Base-by-base conservation (phyloP, 225 moss, liverwort and hornwort genomes). In the Anthoceros angustus region DNA sequence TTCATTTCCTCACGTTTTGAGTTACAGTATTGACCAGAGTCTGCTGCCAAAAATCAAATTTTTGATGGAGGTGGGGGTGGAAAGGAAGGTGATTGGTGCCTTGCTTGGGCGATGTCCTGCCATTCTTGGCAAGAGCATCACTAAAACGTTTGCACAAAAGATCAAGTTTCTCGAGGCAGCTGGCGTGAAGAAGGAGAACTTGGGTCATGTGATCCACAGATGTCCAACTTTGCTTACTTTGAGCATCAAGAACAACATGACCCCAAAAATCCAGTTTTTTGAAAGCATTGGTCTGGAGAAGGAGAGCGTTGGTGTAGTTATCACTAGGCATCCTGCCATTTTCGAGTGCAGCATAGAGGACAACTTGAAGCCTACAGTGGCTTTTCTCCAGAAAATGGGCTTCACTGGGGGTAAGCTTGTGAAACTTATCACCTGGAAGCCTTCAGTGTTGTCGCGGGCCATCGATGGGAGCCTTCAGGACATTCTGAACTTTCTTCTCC, bases 271-370 rank as follows among this genome's bases (percentile, higher is more conserved):
- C 62, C 64, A 64, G 64, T 70, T 42, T 49, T 64, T 70, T 24
- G 70, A 70, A 64, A 64, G 70, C 70, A 43, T 70, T 39, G 70
- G 70, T 15, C 46, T 70, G 24, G 70, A 70, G 64, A 64, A 64
- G 46, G 70, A 41, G 32, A 70, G 70, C 63, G 38, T 70, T 10
- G 64, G 70, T 12, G 43, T 62, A 39, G 62, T 63, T 15, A 40
- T 70, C 42, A 70, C 69, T 12, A 62, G 69, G 10, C 43, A 42
- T 9, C 69, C 63, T 20, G 45, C 70, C 10, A 64, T 70, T 45
- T 64, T 64, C 48, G 70, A 64, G 4, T 40, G 64, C 2, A 70
- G 70, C 41, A 49, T 70, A 24, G 70, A 70, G 43, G 43, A 70
- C n/a, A 70, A 70, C 43, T 42, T 70, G 43, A 70, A 70, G 39